Base-by-base conservation (phyloP, 139 green algal species). In the Chlamydomonas applanata region DNA sequence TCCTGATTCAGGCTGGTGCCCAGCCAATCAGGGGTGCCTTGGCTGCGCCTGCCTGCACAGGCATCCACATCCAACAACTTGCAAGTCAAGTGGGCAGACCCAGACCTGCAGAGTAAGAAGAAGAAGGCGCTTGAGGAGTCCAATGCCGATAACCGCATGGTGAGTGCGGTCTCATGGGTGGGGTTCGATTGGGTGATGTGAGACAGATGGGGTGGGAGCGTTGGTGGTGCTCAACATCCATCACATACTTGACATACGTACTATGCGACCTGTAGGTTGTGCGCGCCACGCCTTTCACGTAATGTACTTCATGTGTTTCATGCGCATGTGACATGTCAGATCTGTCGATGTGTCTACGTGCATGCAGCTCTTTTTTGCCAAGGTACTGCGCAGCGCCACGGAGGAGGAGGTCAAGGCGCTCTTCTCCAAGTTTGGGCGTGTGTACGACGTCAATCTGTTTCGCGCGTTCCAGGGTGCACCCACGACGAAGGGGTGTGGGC, bases 361-460 rank as follows among this genome's bases (percentile, higher is more conserved):
- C 20, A 0, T 29, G 30, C 79, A 88, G 83, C 65, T 90, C 2
- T 88, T 88, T 45, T 90, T 90, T 72, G 85, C 85, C 72, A 90
- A 88, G 75, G 85, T 88, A 44, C 78, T 85, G n/a, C 72, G 82
- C 3, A 81, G 79, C 9, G 79, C 85, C 4, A 81, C 32, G 9
- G 85, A 90, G 34, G 85, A 90, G 3, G 75, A 90, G 5, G 82
- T 90, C 27, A 71, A 67, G 30, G 35, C 27, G 9, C 78, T 90
- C 33, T 90, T 90, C 61, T 57, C 36, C 0, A 53, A 61, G 3
- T 88, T 76, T 68, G 85, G 85, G 52, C 81, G 77, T 32, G 85
- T 90, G 22, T 75, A 85, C 27, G 85, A 90, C 35, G 77, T 90
- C 14, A 90, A 90, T 77, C 70, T 90, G 32, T 90, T 90, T 61